A percentile compares a stretch with the other conserved stretches of the same genome.
These are phyloP conservation scores for Scenedesmus sp. DNA, from an alignment of 163 green algal species.

Conservation along the genomic window DNA sequence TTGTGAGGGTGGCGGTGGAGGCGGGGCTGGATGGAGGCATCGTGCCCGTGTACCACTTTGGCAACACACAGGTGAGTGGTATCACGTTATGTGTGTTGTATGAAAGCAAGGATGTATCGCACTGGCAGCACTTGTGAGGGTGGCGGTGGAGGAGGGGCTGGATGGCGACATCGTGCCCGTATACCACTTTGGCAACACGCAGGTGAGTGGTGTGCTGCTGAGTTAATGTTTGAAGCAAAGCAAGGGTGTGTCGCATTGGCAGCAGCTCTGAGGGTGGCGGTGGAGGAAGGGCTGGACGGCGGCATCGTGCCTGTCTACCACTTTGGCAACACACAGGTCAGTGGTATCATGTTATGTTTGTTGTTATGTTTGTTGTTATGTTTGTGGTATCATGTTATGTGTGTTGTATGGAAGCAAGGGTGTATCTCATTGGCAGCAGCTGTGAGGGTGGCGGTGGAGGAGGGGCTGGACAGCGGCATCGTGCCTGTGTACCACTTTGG, in stretches of 20 bases:
- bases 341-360: no score
- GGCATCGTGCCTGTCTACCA: conserved; percentile 63
- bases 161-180: conserved; percentile 53
- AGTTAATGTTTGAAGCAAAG: no score
- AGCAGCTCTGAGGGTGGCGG: no score
- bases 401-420: no score
- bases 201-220: neutral
- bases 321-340: conserved; percentile 58
- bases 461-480: conserved; percentile 47
- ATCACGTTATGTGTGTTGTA: no score
- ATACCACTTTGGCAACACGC: conserved; percentile 59
- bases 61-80: conserved; percentile 34
- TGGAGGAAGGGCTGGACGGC: conserved; percentile 57
- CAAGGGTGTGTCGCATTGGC: no score
- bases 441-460: conserved; percentile 52
- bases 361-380: no score
- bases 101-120: no score
- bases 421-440: neutral
- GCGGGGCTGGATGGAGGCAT: conserved; percentile 44
- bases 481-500: conserved; percentile 60
- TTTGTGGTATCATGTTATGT: neutral
- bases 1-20: conserved; percentile 54
- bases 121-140: neutral
- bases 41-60: conserved; percentile 59
- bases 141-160: conserved; percentile 52